Percentiles rank a stretch among this genome's conserved stretches.
These are phyloP conservation scores for Psidium friedrichsthalianum DNA, from an alignment of 345 rosid species.

Conservation along the genomic window DNA sequence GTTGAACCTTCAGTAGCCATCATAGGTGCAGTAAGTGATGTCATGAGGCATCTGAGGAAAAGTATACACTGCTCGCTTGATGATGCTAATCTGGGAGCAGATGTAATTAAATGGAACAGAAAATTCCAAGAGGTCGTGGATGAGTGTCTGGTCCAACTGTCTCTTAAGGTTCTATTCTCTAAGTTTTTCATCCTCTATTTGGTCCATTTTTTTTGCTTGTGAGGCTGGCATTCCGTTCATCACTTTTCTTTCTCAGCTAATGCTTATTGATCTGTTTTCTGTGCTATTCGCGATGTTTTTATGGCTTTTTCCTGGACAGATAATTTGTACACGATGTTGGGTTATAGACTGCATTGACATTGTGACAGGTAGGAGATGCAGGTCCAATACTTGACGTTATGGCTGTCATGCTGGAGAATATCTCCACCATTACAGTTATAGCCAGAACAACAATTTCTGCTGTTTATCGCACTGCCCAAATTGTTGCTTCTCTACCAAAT, in stretches of 20 bases:
- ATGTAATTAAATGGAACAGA: constrained; percentile 48
- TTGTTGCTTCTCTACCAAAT: constrained; percentile 81
- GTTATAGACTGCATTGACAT: not conserved
- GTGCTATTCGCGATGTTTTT: not conserved
- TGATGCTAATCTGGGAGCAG: constrained; percentile 54
- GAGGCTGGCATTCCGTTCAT: not conserved
- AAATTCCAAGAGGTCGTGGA: constrained; percentile 59
- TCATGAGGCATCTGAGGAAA: constrained; percentile 84
- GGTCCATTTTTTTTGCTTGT: not conserved
- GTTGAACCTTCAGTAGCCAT: constrained; percentile 68
- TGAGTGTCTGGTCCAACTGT: constrained; percentile 70
- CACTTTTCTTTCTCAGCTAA: not conserved
- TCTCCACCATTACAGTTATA: constrained; percentile 58
- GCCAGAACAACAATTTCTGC: constrained; percentile 68
- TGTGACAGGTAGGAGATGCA: constrained; percentile 82
- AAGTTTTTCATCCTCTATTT: not conserved
- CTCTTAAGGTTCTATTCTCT: constrained; percentile 39
- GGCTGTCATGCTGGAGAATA: constrained; percentile 89
- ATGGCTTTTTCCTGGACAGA: not conserved
- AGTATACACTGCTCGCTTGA: constrained; percentile 74
- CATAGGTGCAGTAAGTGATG: constrained; percentile 67
- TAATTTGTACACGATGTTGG: not conserved
- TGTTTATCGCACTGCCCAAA: constrained; percentile 91
- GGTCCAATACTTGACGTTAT: constrained; percentile 82
- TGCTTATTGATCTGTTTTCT: not conserved